Evolutionary conservation across 352 stramenopile species (phyloP), one percentile per base, ranked within the genome.

Genomic region (Globisporangium echinulatum): DNA sequence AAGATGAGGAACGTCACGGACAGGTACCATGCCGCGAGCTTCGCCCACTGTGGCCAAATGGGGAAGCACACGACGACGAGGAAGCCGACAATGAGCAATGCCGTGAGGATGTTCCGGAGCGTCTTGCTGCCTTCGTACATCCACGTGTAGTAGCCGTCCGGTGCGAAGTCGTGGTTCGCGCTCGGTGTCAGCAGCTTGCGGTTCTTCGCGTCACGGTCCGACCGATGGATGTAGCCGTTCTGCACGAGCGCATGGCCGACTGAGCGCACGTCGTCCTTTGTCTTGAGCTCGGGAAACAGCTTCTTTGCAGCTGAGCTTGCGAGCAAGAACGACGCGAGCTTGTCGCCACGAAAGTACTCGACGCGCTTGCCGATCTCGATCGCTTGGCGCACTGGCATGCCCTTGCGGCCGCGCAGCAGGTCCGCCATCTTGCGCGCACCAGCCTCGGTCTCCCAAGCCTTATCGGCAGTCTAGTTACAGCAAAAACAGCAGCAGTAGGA

Each of bases 1-100:
- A 99, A 98, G 73, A 99, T 97, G 49, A 99, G 84, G 58, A 99
- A 94, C 49, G 96, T 99, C 47, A 99, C 97, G 0, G 95, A 98
- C 67, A 98, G 77, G 77, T 99, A 99, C 97, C 97, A 99, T 33
- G 99, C 84, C 66, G 96, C 82, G 9, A 97, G 89, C 84, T 99
- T 99, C 56, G 98, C 82, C 77, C 98, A 98, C 66, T 98, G 94
- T 47, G 97, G 97, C 97, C 97, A 99, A 67, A 99, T 99, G 10
- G 97, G 97, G 72, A 99, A 99, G 80, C 96, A 99, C 58, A 96
- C 98, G 64, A 98, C 97, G 54, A 90, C 90, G 47, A 99, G 75
- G 69, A 99, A 99, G 52, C 94, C 94, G 52, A 98, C 85, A 74
- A 99, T 98, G 61, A 99, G 79, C 59, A 96, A 69, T 53, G 87